Base-by-base conservation (phyloP, 2,329 filamentous ascomycete species). In the Stachybotrys elegans region DNA sequence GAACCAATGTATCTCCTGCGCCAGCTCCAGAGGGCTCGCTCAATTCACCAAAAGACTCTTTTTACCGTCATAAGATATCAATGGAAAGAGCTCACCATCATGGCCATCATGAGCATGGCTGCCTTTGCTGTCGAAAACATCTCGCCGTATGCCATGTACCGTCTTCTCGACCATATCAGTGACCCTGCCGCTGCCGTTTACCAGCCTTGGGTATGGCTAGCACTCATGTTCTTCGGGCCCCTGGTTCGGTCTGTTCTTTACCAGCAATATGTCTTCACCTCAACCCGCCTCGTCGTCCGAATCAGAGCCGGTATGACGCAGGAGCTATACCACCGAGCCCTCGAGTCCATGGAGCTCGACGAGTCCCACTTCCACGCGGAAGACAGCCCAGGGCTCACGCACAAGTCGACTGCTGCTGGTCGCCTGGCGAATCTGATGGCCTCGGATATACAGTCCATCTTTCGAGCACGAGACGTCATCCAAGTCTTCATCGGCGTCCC, bases 241-340 rank as follows among this genome's bases (percentile, higher is more conserved):
- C 22, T 66, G 32, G 54, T 61, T 4, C 70, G 72, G 13, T 76
- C 78, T 3, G 50, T 79, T 35, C 57, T 67, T 43, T 77, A 72
- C 48, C 76, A 81, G 54, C 75, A 76, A 50, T 81, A 81, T 54
- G 67, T 80, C 25, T 81, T 80, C 51, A 74, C 65, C 2, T 75
- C 75, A 6, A 80, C 77, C 3, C 67, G 75, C n/a, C 58, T 80
- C 35, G 60, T 79, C 25, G 75, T 80, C 27, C 72, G 78, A 21
- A 60, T 79, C 44, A 79, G 78, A 52, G 70, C 76, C 22, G 75
- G 72, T 22, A 65, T 81, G 45, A 79, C 76, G 0, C 76, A 80
- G 50, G 78, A 81, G 54, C 65, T 81, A 9, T 81, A 81, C 50
- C 70, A 72, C 48, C 73, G 70, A 36, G 76, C 77, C 3, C 67